Evolutionary conservation across 495 filamentous ascomycete genomes (phyloP).

Genomic region (Neurospora sp.): DNA sequence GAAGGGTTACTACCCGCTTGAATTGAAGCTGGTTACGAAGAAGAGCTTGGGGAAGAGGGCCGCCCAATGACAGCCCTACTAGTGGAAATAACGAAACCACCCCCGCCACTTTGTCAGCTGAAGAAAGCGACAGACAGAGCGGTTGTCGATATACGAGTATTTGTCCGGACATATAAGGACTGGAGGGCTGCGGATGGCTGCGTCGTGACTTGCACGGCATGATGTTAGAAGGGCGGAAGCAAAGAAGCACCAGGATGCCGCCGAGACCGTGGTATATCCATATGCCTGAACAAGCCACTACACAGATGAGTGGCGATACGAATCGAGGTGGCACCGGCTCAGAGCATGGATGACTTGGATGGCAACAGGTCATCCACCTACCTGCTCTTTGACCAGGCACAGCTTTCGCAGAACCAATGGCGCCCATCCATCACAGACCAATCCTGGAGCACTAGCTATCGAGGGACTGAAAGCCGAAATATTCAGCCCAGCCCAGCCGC

Average conservation of each 20-base stretch:
- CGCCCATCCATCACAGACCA: not conserved
- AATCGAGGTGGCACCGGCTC: not conserved
- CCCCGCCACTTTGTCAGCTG: not conserved
- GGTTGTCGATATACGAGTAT: not conserved
- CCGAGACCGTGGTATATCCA: not conserved
- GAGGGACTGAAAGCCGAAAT: not conserved
- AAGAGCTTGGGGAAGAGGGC: conserved; percentile 36
- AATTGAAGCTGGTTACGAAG: conserved; percentile 50
- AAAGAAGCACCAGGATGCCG: not conserved
- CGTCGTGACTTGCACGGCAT: not conserved
- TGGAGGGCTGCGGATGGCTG: not conserved
- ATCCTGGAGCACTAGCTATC: not conserved
- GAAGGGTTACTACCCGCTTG: conserved; percentile 45
- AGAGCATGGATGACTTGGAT: not conserved
- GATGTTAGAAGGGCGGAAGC: not conserved
- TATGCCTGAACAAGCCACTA: not conserved
- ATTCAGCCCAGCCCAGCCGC: not conserved
- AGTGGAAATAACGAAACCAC: not conserved
- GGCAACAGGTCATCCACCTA: not conserved
- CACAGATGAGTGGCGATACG: not conserved
- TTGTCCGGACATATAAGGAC: not conserved
- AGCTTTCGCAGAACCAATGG: not conserved
- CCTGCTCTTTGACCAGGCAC: not conserved
- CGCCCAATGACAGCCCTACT: not conserved
- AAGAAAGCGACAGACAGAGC: not conserved